phyloP scores from a whole-genome alignment of 129 eudicot genomes.

The Centella asiatica region DNA sequence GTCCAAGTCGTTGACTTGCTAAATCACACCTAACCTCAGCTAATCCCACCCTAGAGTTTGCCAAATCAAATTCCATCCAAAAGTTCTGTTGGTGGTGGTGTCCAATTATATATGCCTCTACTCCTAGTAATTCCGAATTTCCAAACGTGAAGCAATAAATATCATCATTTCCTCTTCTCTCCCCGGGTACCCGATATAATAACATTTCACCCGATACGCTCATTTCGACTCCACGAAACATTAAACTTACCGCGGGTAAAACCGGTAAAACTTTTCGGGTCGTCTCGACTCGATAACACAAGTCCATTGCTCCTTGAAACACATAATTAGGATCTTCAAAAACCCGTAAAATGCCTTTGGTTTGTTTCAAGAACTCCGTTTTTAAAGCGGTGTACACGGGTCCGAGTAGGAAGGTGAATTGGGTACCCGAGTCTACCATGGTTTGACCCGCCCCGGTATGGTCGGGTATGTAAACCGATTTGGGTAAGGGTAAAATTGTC shows the following conservation, averaged over 20 bases:
- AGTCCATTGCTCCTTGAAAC: conserved; percentile 88
- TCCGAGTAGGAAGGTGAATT: conserved; percentile 68
- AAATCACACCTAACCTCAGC: conserved; percentile 76
- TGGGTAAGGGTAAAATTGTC: conserved; percentile 54
- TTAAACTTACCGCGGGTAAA: conserved; percentile 58
- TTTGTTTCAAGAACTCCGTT: conserved; percentile 55
- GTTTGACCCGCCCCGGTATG: conserved; percentile 96
- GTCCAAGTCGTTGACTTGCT: conserved; percentile 50
- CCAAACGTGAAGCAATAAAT: conserved; percentile 85
- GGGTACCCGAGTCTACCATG: conserved; percentile 90
- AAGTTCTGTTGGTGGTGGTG: conserved; percentile 84
- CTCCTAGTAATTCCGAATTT: conserved; percentile 74
- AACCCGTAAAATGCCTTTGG: conserved; percentile 43
- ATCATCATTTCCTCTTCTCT: conserved; percentile 41
- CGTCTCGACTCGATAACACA: conserved; percentile 51
- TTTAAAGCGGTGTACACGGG: conserved; percentile 62
- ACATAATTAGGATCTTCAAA: conserved; percentile 64
- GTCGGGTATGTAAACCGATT: conserved; percentile 65
- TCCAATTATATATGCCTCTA: conserved; percentile 70
- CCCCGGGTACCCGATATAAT: conserved; percentile 47
- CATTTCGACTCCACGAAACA: conserved; percentile 79
- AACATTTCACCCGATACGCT: conserved; percentile 52
- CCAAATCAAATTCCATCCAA: conserved; percentile 92
- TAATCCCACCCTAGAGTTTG: conserved; percentile 59
- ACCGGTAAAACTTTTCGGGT: conserved; percentile 34